Evolutionary conservation across 495 filamentous ascomycete genomes (phyloP).

Genomic region (Durotheca rogersii): DNA sequence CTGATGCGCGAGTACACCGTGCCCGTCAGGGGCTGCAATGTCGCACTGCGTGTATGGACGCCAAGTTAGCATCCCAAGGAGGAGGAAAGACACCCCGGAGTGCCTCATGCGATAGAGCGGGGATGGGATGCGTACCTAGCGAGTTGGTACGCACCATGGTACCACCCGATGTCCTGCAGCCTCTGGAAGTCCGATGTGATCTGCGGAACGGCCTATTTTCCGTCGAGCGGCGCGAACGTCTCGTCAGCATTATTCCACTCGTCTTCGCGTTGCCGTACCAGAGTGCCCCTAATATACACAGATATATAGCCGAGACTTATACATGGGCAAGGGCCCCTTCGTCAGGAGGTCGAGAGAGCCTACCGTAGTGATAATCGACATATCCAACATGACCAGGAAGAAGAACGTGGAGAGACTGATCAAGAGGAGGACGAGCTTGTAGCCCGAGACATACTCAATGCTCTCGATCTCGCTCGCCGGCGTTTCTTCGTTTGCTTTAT

Average conservation of each 20-base stretch:
- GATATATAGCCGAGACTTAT: no score
- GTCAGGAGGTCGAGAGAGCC: slow-evolving; percentile 45
- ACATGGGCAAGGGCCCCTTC: not conserved
- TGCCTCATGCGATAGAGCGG: not conserved
- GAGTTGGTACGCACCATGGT: slow-evolving; percentile 42
- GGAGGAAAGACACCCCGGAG: no score
- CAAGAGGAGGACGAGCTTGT: slow-evolving; percentile 27
- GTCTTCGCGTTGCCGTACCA: no score
- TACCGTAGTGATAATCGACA: slow-evolving; percentile 51
- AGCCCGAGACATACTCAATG: slow-evolving; percentile 28
- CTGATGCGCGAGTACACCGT: slow-evolving; percentile 52
- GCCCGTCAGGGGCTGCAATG: slow-evolving; percentile 52
- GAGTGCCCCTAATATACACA: no score
- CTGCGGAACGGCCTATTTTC: slow-evolving; percentile 34
- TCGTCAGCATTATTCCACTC: no score
- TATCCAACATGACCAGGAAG: slow-evolving; percentile 53
- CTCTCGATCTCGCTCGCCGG: slow-evolving; percentile 8
- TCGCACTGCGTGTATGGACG: slow-evolving; percentile 31
- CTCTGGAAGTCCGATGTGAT: slow-evolving; percentile 50
- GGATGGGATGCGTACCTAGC: slow-evolving; percentile 37
- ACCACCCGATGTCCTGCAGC: slow-evolving; percentile 54
- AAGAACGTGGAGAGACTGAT: slow-evolving; percentile 41
- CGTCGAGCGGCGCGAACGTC: no score
- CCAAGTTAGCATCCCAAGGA: no score
- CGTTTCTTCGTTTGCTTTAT: slow-evolving; percentile 2